Percentiles rank a stretch among this genome's conserved stretches.
Evolutionary conservation across 1,139 yeast genomes (phyloP).

Genomic region (Yarrowia galli): DNA sequence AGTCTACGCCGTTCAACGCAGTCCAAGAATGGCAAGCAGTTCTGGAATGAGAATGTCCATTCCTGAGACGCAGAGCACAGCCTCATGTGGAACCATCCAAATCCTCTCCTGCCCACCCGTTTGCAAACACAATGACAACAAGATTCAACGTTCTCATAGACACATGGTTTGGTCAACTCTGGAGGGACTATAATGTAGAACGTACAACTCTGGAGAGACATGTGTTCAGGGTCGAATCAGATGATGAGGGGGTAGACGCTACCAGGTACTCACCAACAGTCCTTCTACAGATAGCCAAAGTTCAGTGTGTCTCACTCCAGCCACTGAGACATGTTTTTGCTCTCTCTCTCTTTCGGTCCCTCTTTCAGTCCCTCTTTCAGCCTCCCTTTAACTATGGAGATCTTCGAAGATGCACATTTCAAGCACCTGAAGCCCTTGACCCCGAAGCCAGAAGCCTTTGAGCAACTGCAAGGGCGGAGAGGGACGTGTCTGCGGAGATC

Average conservation of each 20-base stretch:
- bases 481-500: slow-evolving; percentile 15
- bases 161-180: slow-evolving; percentile 3
- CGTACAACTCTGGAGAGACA: no score
- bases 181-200: no score
- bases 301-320: no score
- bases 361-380: no score
- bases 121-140: not conserved
- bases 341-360: no score
- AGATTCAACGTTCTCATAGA: slow-evolving; percentile 13
- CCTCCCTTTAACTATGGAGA: no score
- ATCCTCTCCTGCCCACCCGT: not conserved
- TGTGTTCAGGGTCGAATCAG: not conserved
- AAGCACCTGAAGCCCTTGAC: not conserved
- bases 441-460: no score
- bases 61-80: slow-evolving; percentile 4
- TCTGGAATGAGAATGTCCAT: not conserved
- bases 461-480: slow-evolving; percentile 11
- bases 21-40: not conserved
- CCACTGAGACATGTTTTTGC: not conserved
- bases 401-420: not conserved
- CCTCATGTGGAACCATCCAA: not conserved
- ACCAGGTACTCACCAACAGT: no score
- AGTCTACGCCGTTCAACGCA: not conserved
- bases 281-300: no score
- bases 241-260: not conserved